Conservation (phyloP, 2,329 filamentous ascomycete species). For the Cladosporium cucumerinum region DNA sequence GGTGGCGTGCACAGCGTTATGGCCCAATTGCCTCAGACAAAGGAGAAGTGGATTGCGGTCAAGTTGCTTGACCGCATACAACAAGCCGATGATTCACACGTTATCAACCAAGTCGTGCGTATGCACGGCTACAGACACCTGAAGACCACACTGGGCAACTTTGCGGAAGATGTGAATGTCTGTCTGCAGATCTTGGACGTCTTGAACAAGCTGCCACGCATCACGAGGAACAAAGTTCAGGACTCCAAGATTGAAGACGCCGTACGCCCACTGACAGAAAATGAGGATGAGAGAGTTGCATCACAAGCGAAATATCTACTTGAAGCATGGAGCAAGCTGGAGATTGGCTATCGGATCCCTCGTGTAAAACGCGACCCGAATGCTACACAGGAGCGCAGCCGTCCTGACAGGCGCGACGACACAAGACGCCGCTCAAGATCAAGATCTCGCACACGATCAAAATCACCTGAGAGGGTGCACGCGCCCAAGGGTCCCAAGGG, state of each 20-base stretch:
- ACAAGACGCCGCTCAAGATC: conserved; percentile 49
- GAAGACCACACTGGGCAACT: conserved; percentile 79
- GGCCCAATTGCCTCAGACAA: conserved; percentile 94
- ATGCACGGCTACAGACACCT: conserved; percentile 98
- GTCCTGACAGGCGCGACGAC: conserved; percentile 57
- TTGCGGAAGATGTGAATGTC: conserved; percentile 85
- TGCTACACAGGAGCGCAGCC: conserved; percentile 53
- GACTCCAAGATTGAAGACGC: conserved; percentile 91
- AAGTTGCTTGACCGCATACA: conserved; percentile 90
- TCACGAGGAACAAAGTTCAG: conserved; percentile 95
- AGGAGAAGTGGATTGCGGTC: conserved; percentile 98
- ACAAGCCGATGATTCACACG: conserved; percentile 77
- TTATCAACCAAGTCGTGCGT: conserved; percentile 82
- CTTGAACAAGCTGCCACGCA: conserved; percentile 78
- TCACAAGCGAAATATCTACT: conserved; percentile 68
- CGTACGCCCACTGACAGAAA: conserved; percentile 65
- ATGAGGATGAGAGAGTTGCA: conserved; percentile 65
- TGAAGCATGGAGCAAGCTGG: conserved; percentile 82
- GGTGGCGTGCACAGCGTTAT: conserved; percentile 89
- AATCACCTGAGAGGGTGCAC: conserved; percentile 44
- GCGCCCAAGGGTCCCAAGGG: conserved; percentile 52
- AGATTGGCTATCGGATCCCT: conserved; percentile 88
- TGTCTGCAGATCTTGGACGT: conserved; percentile 87
- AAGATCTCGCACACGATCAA: conserved; percentile 45
- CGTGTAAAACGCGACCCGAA: conserved; percentile 80